These are phyloP conservation scores for Ensete ventricosum DNA, from an alignment of 176 grass and related monocot species.

Conservation along the genomic window DNA sequence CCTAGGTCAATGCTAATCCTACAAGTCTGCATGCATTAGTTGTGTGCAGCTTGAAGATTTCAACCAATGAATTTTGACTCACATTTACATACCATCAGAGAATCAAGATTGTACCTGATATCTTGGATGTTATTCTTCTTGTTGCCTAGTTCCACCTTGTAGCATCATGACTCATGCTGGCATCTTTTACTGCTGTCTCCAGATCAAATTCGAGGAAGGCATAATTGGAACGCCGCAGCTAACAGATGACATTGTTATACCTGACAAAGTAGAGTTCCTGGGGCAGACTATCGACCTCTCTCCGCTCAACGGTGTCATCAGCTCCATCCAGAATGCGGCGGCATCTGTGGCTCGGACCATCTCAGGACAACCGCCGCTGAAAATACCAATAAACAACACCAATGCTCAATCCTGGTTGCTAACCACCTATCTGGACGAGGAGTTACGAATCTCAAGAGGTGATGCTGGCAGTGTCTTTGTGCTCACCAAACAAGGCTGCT, in stretches of 20 bases:
- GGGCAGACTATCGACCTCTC: slow-evolving; percentile 79
- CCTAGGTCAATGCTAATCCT: too few species aligned
- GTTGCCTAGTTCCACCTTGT: too few species aligned
- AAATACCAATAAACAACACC: slow-evolving; percentile 59
- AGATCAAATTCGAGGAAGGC: slow-evolving; percentile 98
- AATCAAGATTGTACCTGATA: too few species aligned
- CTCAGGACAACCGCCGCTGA: slow-evolving; percentile 78
- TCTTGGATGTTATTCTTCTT: too few species aligned
- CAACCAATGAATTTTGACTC: too few species aligned
- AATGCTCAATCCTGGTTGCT: slow-evolving; percentile 76
- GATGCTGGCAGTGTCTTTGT: slow-evolving; percentile 76
- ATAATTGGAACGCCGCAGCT: slow-evolving; percentile 85
- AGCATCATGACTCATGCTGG: too few species aligned
- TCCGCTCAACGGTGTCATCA: slow-evolving; percentile 77
- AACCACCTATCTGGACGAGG: slow-evolving; percentile 84
- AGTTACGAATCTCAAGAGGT: slow-evolving; percentile 74
- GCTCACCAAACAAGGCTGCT: slow-evolving; percentile 65
- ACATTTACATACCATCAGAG: too few species aligned
- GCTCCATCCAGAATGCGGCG: slow-evolving; percentile 72
- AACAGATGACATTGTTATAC: slow-evolving; percentile 76
- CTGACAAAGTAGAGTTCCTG: slow-evolving; percentile 73
- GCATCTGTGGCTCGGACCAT: slow-evolving; percentile 79
- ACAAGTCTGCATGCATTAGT: too few species aligned
- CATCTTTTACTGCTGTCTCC: slow-evolving; percentile 5
- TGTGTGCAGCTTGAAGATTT: too few species aligned